A percentile compares a stretch with the other conserved stretches of the same genome.
These are phyloP conservation scores for Coemansia sp. DNA, from an alignment of 192 early-diverging fungal genomes.

Conservation along the genomic window DNA sequence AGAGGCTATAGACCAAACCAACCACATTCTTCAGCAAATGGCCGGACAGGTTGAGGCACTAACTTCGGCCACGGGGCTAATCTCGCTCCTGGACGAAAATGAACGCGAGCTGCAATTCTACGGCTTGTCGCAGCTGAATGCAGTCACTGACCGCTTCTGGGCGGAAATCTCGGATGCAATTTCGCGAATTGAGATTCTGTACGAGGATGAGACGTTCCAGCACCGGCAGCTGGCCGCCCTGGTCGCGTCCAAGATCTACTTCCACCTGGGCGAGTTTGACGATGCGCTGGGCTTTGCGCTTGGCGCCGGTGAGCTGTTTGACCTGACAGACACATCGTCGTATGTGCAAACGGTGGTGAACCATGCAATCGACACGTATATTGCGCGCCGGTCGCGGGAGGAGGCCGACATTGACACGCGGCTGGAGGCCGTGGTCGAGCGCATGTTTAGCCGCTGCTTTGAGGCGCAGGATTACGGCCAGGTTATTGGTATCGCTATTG, in stretches of 20 bases:
- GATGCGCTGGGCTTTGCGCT: slow-evolving; percentile 95
- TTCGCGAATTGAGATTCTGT: slow-evolving; percentile 84
- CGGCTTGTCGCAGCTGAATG: slow-evolving; percentile 88
- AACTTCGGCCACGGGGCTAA: slow-evolving; percentile 68
- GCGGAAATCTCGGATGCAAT: slow-evolving; percentile 93
- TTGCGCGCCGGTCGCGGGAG: slow-evolving; percentile 61
- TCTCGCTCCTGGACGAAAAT: slow-evolving; percentile 91
- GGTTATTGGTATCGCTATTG: slow-evolving; percentile 95
- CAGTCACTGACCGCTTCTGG: slow-evolving; percentile 93
- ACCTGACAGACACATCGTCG: slow-evolving; percentile 74
- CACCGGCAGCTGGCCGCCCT: slow-evolving; percentile 89
- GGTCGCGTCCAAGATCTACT: slow-evolving; percentile 99
- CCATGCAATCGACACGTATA: slow-evolving; percentile 89
- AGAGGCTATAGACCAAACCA: neutral
- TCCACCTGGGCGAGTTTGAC: slow-evolving; percentile 93
- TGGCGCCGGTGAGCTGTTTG: slow-evolving; percentile 88
- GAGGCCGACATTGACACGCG: slow-evolving; percentile 66
- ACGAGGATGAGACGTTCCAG: slow-evolving; percentile 85
- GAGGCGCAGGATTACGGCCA: slow-evolving; percentile 73
- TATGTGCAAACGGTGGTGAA: slow-evolving; percentile 95
- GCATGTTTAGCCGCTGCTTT: slow-evolving; percentile 94
- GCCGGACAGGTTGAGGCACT: slow-evolving; percentile 32
- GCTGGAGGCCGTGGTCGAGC: slow-evolving; percentile 86
- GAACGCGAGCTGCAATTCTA: slow-evolving; percentile 91
- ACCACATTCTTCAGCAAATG: slow-evolving; percentile 16